A percentile compares a stretch with the other conserved stretches of the same genome.
These are phyloP conservation scores for Penicillium paxilli DNA, from an alignment of 495 filamentous ascomycete genomes.

Conservation along the genomic window DNA sequence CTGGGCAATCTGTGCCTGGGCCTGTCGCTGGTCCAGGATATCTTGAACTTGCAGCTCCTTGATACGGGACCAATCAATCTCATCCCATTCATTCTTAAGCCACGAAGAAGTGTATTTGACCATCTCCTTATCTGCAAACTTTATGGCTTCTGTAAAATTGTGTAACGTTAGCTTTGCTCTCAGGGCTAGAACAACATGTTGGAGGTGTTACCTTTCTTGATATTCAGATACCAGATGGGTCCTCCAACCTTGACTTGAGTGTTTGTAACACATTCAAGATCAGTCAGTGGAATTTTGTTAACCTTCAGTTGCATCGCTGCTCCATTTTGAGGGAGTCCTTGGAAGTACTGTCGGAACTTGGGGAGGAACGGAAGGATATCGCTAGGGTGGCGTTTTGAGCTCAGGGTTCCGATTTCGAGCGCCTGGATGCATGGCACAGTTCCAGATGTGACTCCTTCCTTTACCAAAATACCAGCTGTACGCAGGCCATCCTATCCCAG, in stretches of 20 bases:
- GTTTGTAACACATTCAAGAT: constrained; percentile 80
- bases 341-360: constrained; percentile 59
- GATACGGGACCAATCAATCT: constrained; percentile 78
- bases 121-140: constrained; percentile 61
- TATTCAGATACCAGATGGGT: constrained; percentile 44
- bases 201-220: constrained; percentile 41
- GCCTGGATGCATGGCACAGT: constrained; percentile 68
- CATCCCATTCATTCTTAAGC: constrained; percentile 74
- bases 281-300: constrained; percentile 63
- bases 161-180: too few relatives aligned
- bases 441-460: constrained; percentile 65
- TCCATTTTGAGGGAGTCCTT: constrained; percentile 52
- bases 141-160: constrained; percentile 38
- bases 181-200: too few relatives aligned
- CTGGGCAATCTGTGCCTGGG: constrained; percentile 58
- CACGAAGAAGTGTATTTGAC: constrained; percentile 64
- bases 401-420: constrained; percentile 66
- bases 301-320: constrained; percentile 65
- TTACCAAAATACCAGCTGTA: constrained; percentile 75
- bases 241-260: constrained; percentile 63
- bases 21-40: constrained; percentile 64
- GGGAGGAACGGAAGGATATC: constrained; percentile 80
- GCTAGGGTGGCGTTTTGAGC: constrained; percentile 65
- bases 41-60: constrained; percentile 77
- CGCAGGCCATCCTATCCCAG: constrained; percentile 65